Base-by-base conservation (phyloP, 257 asterid species). In the Vinca minor region DNA sequence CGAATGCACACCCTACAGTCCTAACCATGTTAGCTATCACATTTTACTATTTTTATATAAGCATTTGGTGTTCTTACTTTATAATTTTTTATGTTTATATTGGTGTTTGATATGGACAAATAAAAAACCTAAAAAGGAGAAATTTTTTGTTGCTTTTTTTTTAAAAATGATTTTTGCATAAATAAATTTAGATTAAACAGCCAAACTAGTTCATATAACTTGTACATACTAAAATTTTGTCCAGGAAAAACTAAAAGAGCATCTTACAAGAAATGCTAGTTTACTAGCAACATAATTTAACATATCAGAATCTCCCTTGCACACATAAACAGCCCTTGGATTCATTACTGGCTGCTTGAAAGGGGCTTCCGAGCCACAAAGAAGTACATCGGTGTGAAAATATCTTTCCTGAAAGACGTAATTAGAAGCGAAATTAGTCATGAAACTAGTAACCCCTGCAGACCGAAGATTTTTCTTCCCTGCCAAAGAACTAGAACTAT, bases 311-410 rank as follows among this genome's bases (percentile, higher is more conserved):
- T 56, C 42, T 56, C 31, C 41, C 17, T 4, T 17, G 42, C 42
- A 55, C 18, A 32, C 20, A 50, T n/a, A 47, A 0, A 20, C 3
- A 15, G 9, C 7, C 5, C 5, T n/a, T n/a, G n/a, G n/a, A n/a
- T n/a, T n/a, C n/a, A n/a, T 49, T 70, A 71, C 66, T 74, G 71
- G 45, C 70, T 25, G 15, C 42, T 71, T 13, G 66, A 25, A 5
- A 31, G 73, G 25, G 98, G 97, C 84, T 89, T 92, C 63, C 89
- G 89, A 20, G 73, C 97, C 82, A 89, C 55, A 75, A 92, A 84
- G 89, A 92, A 92, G 44, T 85, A 92, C 97, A 92, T 89, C 15
- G 98, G 77, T 1, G 96, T 89, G 84, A 92, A 92, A 12, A 92
- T 87, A 14, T 90, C 98, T 79, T 85, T 92, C 96, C 98, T 92